Base-by-base conservation (phyloP, 2,329 filamentous ascomycete species). In the Xylariaceae sp. region DNA sequence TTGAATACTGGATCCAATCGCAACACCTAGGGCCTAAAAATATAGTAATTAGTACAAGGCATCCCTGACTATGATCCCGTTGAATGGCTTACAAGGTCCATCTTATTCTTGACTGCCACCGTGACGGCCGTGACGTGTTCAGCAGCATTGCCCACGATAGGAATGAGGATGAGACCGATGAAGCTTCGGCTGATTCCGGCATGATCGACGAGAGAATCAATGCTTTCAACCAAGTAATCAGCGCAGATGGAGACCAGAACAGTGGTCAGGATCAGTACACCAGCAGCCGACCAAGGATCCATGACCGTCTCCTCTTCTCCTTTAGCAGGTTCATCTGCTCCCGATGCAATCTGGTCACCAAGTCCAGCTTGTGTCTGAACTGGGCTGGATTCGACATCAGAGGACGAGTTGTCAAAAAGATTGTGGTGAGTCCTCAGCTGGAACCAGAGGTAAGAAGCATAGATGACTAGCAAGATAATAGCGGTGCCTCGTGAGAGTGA, bases 51-150 rank as follows among this genome's bases (percentile, higher is more conserved):
- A n/a, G 37, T 22, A 32, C 3, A 11, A 40, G 21, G 14, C 4
- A 14, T 5, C 3, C 16, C 22, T 33, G 11, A 8, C 10, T 29
- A 22, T 10, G 37, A 5, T 16, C 23, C n/a, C 10, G 14, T 17
- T 7, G 12, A 14, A 43, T 17, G 25, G 43, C 48, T 53, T 56
- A 65, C 63, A 41, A 84, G 68, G 58, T 84, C 79, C 81, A 85
- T 85, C 71, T 85, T 91, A 68, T 91, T 79, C 65, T 88, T 85
- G 52, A 83, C 73, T 0, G 87, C 86, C 21, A 91, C 86, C 22
- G 90, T 83, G 16, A 89, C 83, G 16, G 87, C 87, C 1, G 87
- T 91, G 32, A 90, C 86, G 59, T 91, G 86, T 64, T 91, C 86
- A 3, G 86, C 86, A 2, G 86, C 86, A 57, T 90, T 90, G 35